Percentiles rank a stretch among this genome's conserved stretches.
Evolutionary conservation across 129 eudicot species (phyloP).

Genomic region (Lonicera japonica): DNA sequence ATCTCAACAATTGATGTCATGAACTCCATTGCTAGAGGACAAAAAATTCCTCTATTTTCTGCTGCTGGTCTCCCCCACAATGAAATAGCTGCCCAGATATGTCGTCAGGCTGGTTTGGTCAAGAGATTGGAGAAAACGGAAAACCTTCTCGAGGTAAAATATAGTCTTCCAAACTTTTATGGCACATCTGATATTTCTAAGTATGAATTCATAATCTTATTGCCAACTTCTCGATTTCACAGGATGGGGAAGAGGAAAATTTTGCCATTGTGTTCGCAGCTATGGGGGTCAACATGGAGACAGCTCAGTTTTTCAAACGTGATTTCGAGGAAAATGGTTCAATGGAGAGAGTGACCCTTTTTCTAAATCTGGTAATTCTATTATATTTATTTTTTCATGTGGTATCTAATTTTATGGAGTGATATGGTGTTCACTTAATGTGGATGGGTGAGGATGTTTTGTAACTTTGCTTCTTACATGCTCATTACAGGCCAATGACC

Average conservation of each 20-base stretch:
- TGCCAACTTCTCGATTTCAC: slow-evolving; percentile 6
- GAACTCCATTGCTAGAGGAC: slow-evolving; percentile 99
- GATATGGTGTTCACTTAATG: not conserved
- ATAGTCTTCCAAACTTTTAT: too few species aligned
- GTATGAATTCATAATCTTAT: not conserved
- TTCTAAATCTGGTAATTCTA: slow-evolving; percentile 69
- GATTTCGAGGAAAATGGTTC: slow-evolving; percentile 99
- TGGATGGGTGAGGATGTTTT: slow-evolving; percentile 1
- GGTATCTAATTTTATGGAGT: not conserved
- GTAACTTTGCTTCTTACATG: not conserved
- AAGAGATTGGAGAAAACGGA: slow-evolving; percentile 88
- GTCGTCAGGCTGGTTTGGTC: slow-evolving; percentile 99
- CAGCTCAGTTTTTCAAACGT: slow-evolving; percentile 97
- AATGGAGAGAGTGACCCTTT: slow-evolving; percentile 99
- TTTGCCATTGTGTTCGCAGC: slow-evolving; percentile 99
- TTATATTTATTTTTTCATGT: not conserved
- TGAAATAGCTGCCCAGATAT: slow-evolving; percentile 98
- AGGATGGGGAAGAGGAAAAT: slow-evolving; percentile 90
- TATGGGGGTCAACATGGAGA: slow-evolving; percentile 99
- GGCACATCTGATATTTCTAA: not conserved
- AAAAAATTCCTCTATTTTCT: slow-evolving; percentile 95
- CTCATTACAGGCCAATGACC: slow-evolving; percentile 86
- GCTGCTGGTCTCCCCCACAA: slow-evolving; percentile 99
- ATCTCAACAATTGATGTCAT: slow-evolving; percentile 97
- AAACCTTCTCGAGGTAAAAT: slow-evolving; percentile 80